Evolutionary conservation across 257 asterid genomes (phyloP), one percentile per base, ranked within the genome.

Genomic region (Plantago major): DNA sequence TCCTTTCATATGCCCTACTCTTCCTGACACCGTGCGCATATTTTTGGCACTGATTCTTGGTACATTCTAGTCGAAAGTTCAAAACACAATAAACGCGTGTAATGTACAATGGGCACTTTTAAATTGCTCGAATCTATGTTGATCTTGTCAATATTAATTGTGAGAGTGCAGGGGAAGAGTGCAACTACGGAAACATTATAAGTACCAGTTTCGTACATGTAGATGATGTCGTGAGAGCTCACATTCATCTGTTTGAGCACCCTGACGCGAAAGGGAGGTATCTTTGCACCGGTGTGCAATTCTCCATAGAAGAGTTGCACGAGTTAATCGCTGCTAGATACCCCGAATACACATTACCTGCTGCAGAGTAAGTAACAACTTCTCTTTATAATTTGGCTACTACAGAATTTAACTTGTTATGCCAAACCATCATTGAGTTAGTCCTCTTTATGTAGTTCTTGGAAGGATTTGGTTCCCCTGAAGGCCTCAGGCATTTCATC

Each of bases 221-320:
- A 6, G 75, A 77, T 22, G 89, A 82, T 49, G 67, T 73, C 42
- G 81, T 73, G 1, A 69, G 76, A n/a, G 84, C 84, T 26, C 82
- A 71, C 15, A 65, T 78, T 7, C 77, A 71, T 42, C 77, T 83
- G 0, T 63, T 75, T 7, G 84, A 80, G 75, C 17, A 42, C 46
- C 78, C 76, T 2, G 0, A 64, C 5, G 84, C 77, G 5, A 72
- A 67, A 28, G 84, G 86, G 54, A 63, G 82, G n/a, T 80, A 78
- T 57, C 68, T 82, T 66, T 82, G 82, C 67, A 70, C 82, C 42
- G 77, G 74, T 58, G 52, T 73, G 11, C 83, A 78, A 0, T 58
- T 67, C 11, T 64, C 74, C 4, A 53, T 68, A 6, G 42, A 75
- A 1, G 56, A 80, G 10, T 43, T 80, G 60, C 19, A 42, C 16